Percentiles rank a stretch among this genome's conserved stretches.
Evolutionary conservation across 257 asterid species (phyloP).

Genomic region (Solanum pimpinellifolium): DNA sequence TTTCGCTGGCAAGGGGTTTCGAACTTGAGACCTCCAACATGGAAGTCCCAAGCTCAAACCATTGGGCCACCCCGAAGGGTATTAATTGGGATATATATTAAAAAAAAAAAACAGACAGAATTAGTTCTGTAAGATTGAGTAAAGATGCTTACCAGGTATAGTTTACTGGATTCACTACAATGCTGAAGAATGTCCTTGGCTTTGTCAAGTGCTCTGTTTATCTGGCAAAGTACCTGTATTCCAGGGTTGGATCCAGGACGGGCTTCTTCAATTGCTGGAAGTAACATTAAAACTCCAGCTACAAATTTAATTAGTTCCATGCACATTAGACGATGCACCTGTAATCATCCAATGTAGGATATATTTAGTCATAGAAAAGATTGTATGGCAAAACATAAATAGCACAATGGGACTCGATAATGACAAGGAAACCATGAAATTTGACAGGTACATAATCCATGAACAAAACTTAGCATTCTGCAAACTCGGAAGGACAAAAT

Average conservation of each 20-base stretch:
- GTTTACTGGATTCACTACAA: conserved; percentile 79
- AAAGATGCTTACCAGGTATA: conserved; percentile 57
- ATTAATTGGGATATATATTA: background rate
- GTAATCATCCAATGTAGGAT: background rate
- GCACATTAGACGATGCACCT: conserved; percentile 83
- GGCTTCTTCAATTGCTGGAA: conserved; percentile 64
- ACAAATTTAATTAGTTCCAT: conserved; percentile 40
- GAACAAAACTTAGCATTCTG: background rate
- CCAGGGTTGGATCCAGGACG: conserved; percentile 86
- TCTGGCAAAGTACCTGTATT: conserved; percentile 58
- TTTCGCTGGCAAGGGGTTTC: no score
- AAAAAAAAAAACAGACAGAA: background rate
- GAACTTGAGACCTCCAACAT: no score
- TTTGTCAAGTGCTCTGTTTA: conserved; percentile 46
- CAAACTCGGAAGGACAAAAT: background rate
- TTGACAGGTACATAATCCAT: background rate
- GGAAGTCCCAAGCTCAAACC: no score
- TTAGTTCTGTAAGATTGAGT: background rate
- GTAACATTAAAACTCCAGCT: conserved; percentile 23
- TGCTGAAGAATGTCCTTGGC: conserved; percentile 51
- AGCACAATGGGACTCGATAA: background rate
- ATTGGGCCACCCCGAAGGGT: background rate
- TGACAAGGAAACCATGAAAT: background rate
- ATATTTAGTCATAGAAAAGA: background rate
- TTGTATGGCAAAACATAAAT: background rate